Conservation (phyloP, 2,329 filamentous ascomycete species). For the Calonectria pteridis region DNA sequence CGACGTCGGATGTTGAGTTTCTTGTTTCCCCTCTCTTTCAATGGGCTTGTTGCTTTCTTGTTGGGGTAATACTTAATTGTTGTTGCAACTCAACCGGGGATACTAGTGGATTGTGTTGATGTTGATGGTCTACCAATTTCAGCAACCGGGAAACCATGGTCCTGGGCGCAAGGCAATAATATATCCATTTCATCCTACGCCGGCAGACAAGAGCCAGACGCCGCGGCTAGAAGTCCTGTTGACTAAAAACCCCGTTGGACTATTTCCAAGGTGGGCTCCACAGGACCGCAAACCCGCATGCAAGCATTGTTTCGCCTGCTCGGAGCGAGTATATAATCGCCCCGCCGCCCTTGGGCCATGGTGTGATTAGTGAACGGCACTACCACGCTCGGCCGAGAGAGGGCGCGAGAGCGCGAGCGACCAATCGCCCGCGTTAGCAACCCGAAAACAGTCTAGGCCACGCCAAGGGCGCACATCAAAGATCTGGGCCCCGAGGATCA, state of each 20-base stretch:
- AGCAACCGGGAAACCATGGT: not conserved
- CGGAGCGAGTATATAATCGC: conserved; percentile 19
- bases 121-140: not conserved
- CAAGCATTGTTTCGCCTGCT: not conserved
- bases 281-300: not conserved
- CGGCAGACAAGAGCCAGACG: not conserved
- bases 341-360: not conserved
- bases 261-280: not conserved
- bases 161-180: not conserved
- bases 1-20: not conserved
- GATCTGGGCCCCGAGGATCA: not conserved
- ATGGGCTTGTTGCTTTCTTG: no score
- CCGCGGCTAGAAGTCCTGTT: not conserved
- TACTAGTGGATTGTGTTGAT: not conserved
- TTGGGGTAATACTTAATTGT: no score
- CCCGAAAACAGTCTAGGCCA: not conserved
- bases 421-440: no score
- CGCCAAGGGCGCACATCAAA: not conserved
- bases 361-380: conserved; percentile 21
- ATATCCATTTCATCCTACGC: not conserved
- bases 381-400: not conserved
- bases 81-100: no score
- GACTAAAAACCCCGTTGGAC: conserved; percentile 10
- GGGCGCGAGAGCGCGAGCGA: not conserved
- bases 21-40: no score